phyloP scores from a whole-genome alignment of 495 filamentous ascomycete species.

The Daldinia concentrica region DNA sequence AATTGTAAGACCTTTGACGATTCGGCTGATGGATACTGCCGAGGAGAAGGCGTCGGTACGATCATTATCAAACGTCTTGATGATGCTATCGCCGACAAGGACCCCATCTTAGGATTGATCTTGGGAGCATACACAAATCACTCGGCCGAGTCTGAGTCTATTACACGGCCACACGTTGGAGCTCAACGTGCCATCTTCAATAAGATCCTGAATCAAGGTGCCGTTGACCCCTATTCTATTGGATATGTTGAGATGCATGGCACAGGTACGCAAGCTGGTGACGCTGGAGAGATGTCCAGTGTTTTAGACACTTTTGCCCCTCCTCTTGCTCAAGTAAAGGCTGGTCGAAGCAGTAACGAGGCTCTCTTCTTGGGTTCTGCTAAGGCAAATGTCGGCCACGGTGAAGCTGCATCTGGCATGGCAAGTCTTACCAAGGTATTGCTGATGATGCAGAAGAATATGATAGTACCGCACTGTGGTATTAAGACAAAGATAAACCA shows the following conservation, averaged over 20 bases:
- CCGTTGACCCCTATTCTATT: slow-evolving; percentile 51
- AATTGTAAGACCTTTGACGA: slow-evolving; percentile 42
- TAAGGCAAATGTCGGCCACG: slow-evolving; percentile 62
- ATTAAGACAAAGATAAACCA: slow-evolving; percentile 65
- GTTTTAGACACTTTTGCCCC: slow-evolving; percentile 69
- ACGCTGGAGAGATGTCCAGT: slow-evolving; percentile 69
- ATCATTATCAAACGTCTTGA: slow-evolving; percentile 60
- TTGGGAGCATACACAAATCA: slow-evolving; percentile 57
- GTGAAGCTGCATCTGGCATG: slow-evolving; percentile 58
- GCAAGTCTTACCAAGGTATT: slow-evolving; percentile 67
- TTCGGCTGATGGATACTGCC: slow-evolving; percentile 66
- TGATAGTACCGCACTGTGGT: slow-evolving; percentile 71
- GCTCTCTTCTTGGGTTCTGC: slow-evolving; percentile 58
- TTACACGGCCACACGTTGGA: slow-evolving; percentile 55
- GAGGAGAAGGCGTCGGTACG: slow-evolving; percentile 65
- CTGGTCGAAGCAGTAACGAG: slow-evolving; percentile 43
- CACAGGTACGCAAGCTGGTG: slow-evolving; percentile 63
- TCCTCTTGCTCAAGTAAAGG: neutral
- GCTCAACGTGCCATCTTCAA: slow-evolving; percentile 52
- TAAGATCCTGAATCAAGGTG: slow-evolving; percentile 11
- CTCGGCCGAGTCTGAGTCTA: slow-evolving; percentile 54
- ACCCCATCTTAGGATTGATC: slow-evolving; percentile 63
- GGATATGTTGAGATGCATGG: slow-evolving; percentile 55
- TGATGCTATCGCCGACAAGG: slow-evolving; percentile 53
- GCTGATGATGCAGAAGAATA: slow-evolving; percentile 76